Percentiles rank a stretch among this genome's conserved stretches.
These are phyloP conservation scores for Phytophthora pisi DNA, from an alignment of 352 stramenopile genomes.

Conservation along the genomic window DNA sequence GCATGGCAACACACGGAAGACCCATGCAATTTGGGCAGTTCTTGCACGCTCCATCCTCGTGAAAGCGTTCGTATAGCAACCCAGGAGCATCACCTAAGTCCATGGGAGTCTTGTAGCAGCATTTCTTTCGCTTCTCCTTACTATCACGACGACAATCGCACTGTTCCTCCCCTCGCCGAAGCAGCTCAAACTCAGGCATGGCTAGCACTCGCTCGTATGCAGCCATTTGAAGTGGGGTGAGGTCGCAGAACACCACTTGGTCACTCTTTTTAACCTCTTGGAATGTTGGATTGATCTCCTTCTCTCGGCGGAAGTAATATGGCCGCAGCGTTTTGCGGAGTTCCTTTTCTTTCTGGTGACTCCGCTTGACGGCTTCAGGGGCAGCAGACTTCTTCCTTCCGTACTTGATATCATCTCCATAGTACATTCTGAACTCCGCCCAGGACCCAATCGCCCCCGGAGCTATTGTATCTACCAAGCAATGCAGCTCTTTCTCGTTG, in stretches of 20 bases:
- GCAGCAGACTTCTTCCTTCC: conserved; percentile 80
- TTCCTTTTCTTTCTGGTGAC: conserved; percentile 72
- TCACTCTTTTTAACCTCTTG: conserved; percentile 77
- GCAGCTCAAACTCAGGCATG: conserved; percentile 76
- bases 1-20: conserved; percentile 71
- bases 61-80: conserved; percentile 73
- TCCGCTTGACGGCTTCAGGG: conserved; percentile 61
- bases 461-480: conserved; percentile 73
- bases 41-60: conserved; percentile 52
- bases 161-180: conserved; percentile 60
- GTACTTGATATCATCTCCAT: conserved; percentile 85
- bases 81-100: conserved; percentile 31
- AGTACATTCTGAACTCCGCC: conserved; percentile 78
- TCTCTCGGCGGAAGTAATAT: conserved; percentile 78
- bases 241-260: conserved; percentile 83
- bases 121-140: conserved; percentile 58
- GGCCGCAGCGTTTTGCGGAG: conserved; percentile 59
- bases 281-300: conserved; percentile 74
- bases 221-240: conserved; percentile 71
- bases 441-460: conserved; percentile 68
- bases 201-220: conserved; percentile 73
- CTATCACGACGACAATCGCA: conserved; percentile 76
- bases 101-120: conserved; percentile 61
- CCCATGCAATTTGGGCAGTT: conserved; percentile 78
- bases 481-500: conserved; percentile 86